Base-by-base conservation (phyloP, 106 monocot species). In the Phalaenopsis equestris region DNA sequence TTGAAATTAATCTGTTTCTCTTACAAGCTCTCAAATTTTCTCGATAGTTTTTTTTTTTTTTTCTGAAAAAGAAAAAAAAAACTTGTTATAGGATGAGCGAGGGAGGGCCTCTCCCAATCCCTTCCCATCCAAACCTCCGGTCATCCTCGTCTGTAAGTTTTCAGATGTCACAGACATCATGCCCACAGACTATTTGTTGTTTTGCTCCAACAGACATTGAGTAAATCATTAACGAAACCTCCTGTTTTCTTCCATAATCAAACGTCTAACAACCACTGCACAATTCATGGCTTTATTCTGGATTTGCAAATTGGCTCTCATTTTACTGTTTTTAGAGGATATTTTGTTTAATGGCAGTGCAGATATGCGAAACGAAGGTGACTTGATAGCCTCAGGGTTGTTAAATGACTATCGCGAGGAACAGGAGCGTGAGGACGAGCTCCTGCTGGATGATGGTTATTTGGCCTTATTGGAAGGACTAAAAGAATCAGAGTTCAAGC, bases 291-390 rank as follows among this genome's bases (percentile, higher is more conserved):
- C 61, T 61, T n/a, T 21, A n/a, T n/a, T 61, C 61, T 2, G n/a
- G 21, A 61, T 61, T 61, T 61, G 61, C 5, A 61, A 61, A 52
- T 52, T 14, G 52, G 10, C 52, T 52, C 52, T 52, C 12, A 52
- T 10, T 12, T 52, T 52, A 3, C 14, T 52, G 12, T 10, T 52
- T 52, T 52, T 52, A 12, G 12, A 61, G n/a, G n/a, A 61, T 21
- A 21, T 61, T 61, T 9, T 12, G 1, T 61, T n/a, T 56, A 56
- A 61, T 61, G 61, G 61, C 61, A 21, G 21, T 70, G 37, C 70
- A 70, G 70, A 70, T 70, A 76, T 76, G 76, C 18, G 49, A 76
- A 18, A 76, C 49, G 49, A 30, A 76, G 49, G 24, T 46, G 76
- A 76, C 15, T 47, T 75, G 45, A 75, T 73, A 48, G 9, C 75